phyloP scores from a whole-genome alignment of 306 rosid genomes.

The Benincasa hispida region DNA sequence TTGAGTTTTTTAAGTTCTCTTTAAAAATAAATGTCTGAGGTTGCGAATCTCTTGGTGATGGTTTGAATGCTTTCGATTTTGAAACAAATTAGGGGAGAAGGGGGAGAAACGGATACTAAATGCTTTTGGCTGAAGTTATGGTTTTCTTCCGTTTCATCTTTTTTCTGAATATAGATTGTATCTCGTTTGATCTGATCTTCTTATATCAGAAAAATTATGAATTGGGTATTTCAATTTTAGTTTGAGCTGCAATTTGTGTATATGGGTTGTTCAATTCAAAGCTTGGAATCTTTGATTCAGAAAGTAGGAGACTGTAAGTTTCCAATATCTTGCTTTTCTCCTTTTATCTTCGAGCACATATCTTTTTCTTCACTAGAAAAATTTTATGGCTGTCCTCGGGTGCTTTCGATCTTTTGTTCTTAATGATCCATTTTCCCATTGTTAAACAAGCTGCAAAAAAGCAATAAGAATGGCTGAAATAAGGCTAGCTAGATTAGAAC shows the following conservation, averaged over 20 bases:
- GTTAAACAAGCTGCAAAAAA: constrained; percentile 14
- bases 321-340: neutral
- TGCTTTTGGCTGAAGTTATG: neutral
- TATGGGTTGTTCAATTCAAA: constrained; percentile 10
- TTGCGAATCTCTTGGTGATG: constrained; percentile 3
- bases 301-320: constrained; percentile 3
- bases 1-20: constrained; percentile 20
- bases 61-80: constrained; percentile 11
- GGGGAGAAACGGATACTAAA: neutral
- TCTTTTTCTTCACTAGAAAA: neutral
- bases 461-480: constrained; percentile 56
- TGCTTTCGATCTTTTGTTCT: neutral
- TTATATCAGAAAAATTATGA: neutral
- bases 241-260: constrained; percentile 5
- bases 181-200: constrained; percentile 8
- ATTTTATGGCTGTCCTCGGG: neutral
- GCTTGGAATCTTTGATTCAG: neutral
- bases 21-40: constrained; percentile 6
- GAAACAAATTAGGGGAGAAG: neutral
- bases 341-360: neutral
- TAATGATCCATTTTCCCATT: neutral
- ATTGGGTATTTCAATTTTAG: neutral
- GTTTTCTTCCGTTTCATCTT: constrained; percentile 3
- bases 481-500: constrained; percentile 45
- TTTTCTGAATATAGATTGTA: constrained; percentile 9